These are phyloP conservation scores for Penicillium sp. DNA, from an alignment of 2,329 filamentous ascomycete genomes.

Conservation along the genomic window DNA sequence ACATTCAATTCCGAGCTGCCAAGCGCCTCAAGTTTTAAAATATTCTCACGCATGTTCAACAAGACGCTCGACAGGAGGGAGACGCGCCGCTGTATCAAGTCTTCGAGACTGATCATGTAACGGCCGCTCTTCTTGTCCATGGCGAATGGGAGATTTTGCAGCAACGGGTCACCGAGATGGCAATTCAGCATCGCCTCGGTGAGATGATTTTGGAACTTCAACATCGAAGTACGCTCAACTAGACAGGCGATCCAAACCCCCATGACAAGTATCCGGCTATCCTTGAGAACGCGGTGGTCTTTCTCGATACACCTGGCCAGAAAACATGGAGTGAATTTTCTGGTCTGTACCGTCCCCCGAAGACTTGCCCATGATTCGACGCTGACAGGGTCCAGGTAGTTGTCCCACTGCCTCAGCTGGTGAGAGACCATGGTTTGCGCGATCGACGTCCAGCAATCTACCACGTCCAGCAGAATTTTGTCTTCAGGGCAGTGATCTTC, in stretches of 20 bases:
- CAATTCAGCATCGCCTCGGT: slow-evolving; percentile 49
- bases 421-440: slow-evolving; percentile 45
- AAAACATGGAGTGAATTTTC: slow-evolving; percentile 44
- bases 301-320: slow-evolving; percentile 41
- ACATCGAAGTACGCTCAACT: slow-evolving; percentile 53
- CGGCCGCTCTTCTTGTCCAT: slow-evolving; percentile 29
- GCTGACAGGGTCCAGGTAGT: slow-evolving; percentile 51
- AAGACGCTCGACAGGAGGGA: slow-evolving; percentile 52
- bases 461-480: slow-evolving; percentile 44
- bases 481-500: slow-evolving; percentile 53
- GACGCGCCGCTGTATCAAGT: slow-evolving; percentile 51
- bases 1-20: slow-evolving; percentile 31
- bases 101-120: slow-evolving; percentile 46
- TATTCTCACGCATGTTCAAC: slow-evolving; percentile 53
- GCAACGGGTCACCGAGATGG: slow-evolving; percentile 42
- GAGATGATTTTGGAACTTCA: slow-evolving; percentile 57
- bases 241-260: slow-evolving; percentile 50
- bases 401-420: slow-evolving; percentile 47
- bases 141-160: slow-evolving; percentile 55
- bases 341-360: slow-evolving; percentile 42
- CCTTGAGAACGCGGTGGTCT: slow-evolving; percentile 36
- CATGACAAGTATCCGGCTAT: slow-evolving; percentile 47
- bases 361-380: slow-evolving; percentile 45
- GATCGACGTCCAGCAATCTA: slow-evolving; percentile 52
- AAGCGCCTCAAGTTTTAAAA: slow-evolving; percentile 34